Evolutionary conservation across 1,284 basidiomycete species (phyloP), one percentile per base, ranked within the genome.

Genomic region (Leccinum ponderosum): DNA sequence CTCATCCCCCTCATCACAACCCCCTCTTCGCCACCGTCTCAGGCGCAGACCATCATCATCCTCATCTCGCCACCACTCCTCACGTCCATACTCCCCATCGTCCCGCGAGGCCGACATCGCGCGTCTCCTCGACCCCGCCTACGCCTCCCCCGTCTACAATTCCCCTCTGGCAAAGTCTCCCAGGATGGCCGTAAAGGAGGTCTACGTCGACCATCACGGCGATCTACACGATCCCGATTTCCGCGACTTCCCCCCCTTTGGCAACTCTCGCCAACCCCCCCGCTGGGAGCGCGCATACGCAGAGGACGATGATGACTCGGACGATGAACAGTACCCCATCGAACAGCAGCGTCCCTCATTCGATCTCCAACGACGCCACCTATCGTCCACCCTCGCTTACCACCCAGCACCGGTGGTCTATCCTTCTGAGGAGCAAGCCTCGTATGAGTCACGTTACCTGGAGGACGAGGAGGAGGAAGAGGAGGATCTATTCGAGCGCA

Each of bases 161-260:
- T 63, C 71, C 3, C 69, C 73, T n/a, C 71, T 73, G 29, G 15
- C 17, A 3, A 65, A 55, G 59, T 60, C 72, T 0, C 68, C 77
- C 2, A 65, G 69, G 53, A 67, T 74, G 47, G 59, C 60, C 39
- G 66, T 68, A 55, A 67, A 62, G 60, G 72, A 73, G 57, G 81
- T 79, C 59, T 89, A 86, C 68, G 79, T 87, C 62, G 86, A 88
- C 77, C 77, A 78, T 71, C 77, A 81, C 57, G 87, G 87, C 54
- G 82, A 85, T 69, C 76, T 87, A 17, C 86, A 88, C 70, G 86
- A 88, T 71, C 87, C 86, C 29, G 87, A 88, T 70, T 88, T 81
- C 75, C 79, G 86, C 64, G 80, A 86, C 73, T 88, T 89, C 67
- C 87, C 80, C 52, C 66, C 79, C 20, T 74, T 70, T 58, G 64